Evolutionary conservation across 768 basidiomycete genomes (phyloP).

Genomic region (Pholiota microspora): DNA sequence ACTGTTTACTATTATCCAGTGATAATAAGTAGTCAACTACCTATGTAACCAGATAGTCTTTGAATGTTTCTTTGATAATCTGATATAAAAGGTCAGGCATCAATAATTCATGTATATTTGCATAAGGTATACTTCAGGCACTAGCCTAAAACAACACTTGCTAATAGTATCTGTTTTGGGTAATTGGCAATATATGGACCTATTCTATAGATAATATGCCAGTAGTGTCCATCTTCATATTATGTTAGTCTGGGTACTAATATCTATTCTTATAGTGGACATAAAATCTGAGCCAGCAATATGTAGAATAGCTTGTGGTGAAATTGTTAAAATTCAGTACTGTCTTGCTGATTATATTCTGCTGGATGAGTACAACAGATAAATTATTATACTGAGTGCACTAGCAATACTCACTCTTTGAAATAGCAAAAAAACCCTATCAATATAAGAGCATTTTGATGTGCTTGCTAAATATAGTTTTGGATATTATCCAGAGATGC

Average conservation of each 20-base stretch:
- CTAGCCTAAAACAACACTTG: not conserved
- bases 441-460: conserved; percentile 22
- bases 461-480: conserved; percentile 24
- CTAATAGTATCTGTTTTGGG: conserved; percentile 31
- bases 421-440: conserved; percentile 28
- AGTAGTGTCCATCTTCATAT: conserved; percentile 1
- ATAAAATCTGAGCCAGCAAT: not conserved
- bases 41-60: conserved; percentile 41
- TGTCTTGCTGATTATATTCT: conserved; percentile 11
- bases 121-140: conserved; percentile 17
- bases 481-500: conserved; percentile 28
- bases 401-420: conserved; percentile 21
- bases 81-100: conserved; percentile 34
- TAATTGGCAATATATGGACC: conserved; percentile 1
- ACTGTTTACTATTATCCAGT: too few relatives aligned
- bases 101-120: conserved; percentile 30
- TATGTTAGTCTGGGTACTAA: not conserved
- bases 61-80: conserved; percentile 25
- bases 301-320: conserved; percentile 28
- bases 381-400: not conserved
- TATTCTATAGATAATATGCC: not conserved
- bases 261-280: not conserved
- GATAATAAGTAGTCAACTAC: conserved; percentile 31
- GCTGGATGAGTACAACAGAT: conserved; percentile 6
- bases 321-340: conserved; percentile 25